Evolutionary conservation across 345 rosid species (phyloP).

Genomic region (Ceriops zippeliana): DNA sequence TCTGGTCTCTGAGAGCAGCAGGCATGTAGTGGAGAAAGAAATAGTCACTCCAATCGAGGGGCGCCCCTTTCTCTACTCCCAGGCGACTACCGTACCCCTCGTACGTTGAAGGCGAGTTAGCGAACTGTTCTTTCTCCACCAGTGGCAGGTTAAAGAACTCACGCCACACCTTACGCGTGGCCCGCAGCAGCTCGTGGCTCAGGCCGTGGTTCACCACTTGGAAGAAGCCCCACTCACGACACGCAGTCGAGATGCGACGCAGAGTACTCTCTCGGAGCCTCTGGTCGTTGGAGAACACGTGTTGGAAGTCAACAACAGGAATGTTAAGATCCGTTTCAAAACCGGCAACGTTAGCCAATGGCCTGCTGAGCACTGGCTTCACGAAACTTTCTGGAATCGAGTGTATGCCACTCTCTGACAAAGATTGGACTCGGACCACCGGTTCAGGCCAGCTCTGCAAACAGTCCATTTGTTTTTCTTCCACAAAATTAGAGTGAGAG

Average conservation of each 20-base stretch:
- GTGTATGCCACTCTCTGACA: constrained; percentile 23
- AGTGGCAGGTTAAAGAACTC: constrained; percentile 27
- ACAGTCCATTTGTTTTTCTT: constrained; percentile 14
- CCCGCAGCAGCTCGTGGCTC: constrained; percentile 16
- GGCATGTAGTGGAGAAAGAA: constrained; percentile 32
- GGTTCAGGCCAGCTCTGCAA: constrained; percentile 32
- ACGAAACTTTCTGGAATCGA: constrained; percentile 24
- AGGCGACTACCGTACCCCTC: constrained; percentile 36
- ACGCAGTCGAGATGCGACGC: constrained; percentile 5
- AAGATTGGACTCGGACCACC: constrained; percentile 27
- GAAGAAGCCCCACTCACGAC: constrained; percentile 34
- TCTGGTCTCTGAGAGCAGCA: neutral
- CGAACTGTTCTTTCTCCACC: constrained; percentile 23
- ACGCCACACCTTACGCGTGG: constrained; percentile 21
- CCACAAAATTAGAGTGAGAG: neutral
- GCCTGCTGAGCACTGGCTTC: constrained; percentile 21
- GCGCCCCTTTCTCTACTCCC: constrained; percentile 27
- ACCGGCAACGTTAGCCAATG: neutral
- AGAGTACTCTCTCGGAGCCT: constrained; percentile 9
- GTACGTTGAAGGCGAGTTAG: constrained; percentile 24
- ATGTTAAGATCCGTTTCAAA: neutral
- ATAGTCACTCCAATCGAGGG: constrained; percentile 34
- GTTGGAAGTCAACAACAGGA: constrained; percentile 23
- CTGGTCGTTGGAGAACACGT: constrained; percentile 13
- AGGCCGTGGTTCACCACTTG: constrained; percentile 31